phyloP scores from a whole-genome alignment of 2,329 filamentous ascomycete species.

The Xylariaceae sp. region DNA sequence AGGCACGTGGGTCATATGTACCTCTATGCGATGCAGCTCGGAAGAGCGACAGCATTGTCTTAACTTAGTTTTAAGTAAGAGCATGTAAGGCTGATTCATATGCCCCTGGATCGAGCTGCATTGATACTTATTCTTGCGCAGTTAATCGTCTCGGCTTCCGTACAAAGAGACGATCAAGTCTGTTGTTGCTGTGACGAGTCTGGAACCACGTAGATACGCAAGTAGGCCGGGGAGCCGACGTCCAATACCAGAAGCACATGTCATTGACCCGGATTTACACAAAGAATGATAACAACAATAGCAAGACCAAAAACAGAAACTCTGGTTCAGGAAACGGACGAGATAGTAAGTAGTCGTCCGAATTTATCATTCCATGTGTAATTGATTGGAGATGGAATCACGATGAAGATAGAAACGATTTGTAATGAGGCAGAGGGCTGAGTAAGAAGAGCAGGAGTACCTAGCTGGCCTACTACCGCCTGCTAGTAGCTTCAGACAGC shows the following conservation, averaged over 20 bases:
- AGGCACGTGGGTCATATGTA: neutral
- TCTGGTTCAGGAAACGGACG: too few relatives aligned
- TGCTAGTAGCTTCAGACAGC: too few relatives aligned
- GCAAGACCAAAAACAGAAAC: too few relatives aligned
- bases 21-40: neutral
- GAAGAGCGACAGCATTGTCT: neutral
- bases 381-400: neutral
- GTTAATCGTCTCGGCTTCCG: too few relatives aligned
- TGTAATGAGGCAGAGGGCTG: neutral
- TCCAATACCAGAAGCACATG: too few relatives aligned
- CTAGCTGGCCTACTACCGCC: too few relatives aligned
- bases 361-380: neutral
- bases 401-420: neutral
- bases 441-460: neutral
- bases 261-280: too few relatives aligned
- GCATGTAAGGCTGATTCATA: neutral
- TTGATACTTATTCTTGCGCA: neutral
- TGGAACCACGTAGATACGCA: too few relatives aligned
- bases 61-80: too few relatives aligned
- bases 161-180: neutral
- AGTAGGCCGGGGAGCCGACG: too few relatives aligned
- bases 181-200: too few relatives aligned
- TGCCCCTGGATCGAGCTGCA: neutral
- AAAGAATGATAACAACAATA: too few relatives aligned
- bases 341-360: neutral